These are phyloP conservation scores for Gonium pectorale DNA, from an alignment of 139 green algal species.

Conservation along the genomic window DNA sequence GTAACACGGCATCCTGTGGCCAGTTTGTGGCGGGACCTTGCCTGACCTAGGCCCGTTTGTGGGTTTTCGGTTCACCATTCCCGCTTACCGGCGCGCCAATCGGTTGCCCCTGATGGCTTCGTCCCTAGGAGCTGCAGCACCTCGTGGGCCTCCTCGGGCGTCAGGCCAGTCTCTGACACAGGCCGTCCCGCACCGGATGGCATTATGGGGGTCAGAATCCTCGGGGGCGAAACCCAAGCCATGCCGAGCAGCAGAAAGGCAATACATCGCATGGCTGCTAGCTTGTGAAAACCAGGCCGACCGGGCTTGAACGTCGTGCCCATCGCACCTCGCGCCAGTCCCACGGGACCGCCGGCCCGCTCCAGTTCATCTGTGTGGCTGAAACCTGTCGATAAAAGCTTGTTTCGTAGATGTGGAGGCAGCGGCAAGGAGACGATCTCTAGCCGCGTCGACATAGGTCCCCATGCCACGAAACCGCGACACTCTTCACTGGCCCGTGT, in stretches of 20 bases:
- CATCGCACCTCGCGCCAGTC: slow-evolving; percentile 43
- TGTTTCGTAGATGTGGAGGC: slow-evolving; percentile 35
- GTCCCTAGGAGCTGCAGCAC: slow-evolving; percentile 37
- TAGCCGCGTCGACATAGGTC: no score
- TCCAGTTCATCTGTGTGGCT: slow-evolving; percentile 36
- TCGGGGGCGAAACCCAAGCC: background rate
- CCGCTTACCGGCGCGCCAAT: no score
- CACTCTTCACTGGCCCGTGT: no score
- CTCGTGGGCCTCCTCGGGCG: slow-evolving; percentile 51
- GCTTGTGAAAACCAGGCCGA: background rate
- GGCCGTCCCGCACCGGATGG: no score
- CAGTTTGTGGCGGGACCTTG: no score
- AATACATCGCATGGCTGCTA: background rate
- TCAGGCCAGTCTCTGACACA: slow-evolving; percentile 40
- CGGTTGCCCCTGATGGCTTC: no score
- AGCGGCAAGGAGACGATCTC: slow-evolving; percentile 54
- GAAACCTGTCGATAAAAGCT: slow-evolving; percentile 44
- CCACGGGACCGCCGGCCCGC: background rate
- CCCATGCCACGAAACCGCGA: no score
- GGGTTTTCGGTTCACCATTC: no score
- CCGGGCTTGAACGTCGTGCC: background rate
- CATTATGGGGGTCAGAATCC: background rate
- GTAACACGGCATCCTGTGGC: no score
- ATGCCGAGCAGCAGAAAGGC: background rate
- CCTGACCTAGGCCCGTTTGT: no score